These are phyloP conservation scores for Spiraea crenata DNA, from an alignment of 331 rosid genomes.

Conservation along the genomic window DNA sequence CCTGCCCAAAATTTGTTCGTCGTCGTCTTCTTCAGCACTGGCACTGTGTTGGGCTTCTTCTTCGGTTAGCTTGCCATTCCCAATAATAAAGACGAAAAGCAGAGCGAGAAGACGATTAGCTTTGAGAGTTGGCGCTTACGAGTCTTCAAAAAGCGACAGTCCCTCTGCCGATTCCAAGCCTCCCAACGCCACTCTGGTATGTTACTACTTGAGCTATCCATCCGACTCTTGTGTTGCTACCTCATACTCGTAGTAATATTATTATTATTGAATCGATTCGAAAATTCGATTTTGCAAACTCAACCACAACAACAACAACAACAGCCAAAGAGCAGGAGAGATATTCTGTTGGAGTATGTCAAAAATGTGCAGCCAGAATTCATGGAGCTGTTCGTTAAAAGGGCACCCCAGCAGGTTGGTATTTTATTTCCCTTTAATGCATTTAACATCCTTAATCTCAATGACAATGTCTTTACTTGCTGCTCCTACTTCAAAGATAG, in stretches of 20 bases:
- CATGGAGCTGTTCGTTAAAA: constrained; percentile 91
- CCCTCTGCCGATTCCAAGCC: constrained; percentile 68
- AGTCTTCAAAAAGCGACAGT: constrained; percentile 53
- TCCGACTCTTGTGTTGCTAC: too few species aligned
- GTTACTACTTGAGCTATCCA: too few species aligned
- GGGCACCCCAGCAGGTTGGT: constrained; percentile 98
- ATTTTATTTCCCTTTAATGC: background rate
- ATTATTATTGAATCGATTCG: too few species aligned
- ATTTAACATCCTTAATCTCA: background rate
- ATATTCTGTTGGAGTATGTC: constrained; percentile 86
- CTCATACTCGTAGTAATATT: too few species aligned
- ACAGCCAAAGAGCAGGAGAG: constrained; percentile 90
- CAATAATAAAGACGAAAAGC: constrained; percentile 33
- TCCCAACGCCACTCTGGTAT: constrained; percentile 76
- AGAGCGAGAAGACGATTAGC: constrained; percentile 32
- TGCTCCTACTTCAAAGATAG: background rate
- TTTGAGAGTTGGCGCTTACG: constrained; percentile 53
- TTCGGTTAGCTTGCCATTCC: constrained; percentile 42
- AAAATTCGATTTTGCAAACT: too few species aligned
- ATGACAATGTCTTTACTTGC: constrained; percentile 9
- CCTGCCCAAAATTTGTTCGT: constrained; percentile 36
- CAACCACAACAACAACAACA: too few species aligned
- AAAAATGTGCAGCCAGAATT: constrained; percentile 96
- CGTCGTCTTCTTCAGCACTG: constrained; percentile 27
- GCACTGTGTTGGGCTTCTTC: constrained; percentile 32